Evolutionary conservation across 106 monocot species (phyloP).

Genomic region (Acorus gramineus): DNA sequence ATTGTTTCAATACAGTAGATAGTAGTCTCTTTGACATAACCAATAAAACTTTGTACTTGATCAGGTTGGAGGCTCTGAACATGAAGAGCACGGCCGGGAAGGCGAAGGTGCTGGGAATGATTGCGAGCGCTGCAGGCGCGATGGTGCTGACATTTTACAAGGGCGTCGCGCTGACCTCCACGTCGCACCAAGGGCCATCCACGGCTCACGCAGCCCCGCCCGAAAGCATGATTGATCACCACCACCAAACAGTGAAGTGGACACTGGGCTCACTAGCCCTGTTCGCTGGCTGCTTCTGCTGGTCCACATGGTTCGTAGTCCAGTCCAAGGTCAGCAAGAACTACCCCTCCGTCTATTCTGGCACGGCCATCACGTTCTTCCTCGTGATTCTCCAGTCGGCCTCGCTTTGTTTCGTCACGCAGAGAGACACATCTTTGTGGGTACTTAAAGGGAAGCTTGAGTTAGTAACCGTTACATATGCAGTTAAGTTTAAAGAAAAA

Average conservation of each 20-base stretch:
- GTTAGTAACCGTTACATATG: constrained; percentile 35
- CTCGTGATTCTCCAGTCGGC: constrained; percentile 54
- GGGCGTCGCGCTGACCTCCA: constrained; percentile 38
- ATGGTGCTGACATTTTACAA: constrained; percentile 59
- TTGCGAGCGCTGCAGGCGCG: constrained; percentile 35
- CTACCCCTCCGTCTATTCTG: constrained; percentile 56
- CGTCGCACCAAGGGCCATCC: background rate
- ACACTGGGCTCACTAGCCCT: constrained; percentile 37
- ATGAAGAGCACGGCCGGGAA: constrained; percentile 35
- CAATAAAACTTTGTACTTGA: no score
- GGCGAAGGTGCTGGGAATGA: constrained; percentile 46
- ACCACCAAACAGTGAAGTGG: constrained; percentile 14
- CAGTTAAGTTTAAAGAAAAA: constrained; percentile 31
- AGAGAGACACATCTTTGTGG: constrained; percentile 34
- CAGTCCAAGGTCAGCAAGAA: constrained; percentile 44
- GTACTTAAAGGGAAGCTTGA: constrained; percentile 30
- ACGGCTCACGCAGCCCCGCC: background rate
- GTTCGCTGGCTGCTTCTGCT: constrained; percentile 26
- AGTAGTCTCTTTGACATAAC: no score
- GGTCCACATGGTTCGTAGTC: constrained; percentile 64
- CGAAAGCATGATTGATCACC: no score
- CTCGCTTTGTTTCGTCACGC: constrained; percentile 22
- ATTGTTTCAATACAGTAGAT: no score
- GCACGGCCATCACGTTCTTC: constrained; percentile 54
- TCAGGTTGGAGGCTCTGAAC: constrained; percentile 53